Conservation (phyloP, 345 rosid genomes). For the Brassica juncea region DNA sequence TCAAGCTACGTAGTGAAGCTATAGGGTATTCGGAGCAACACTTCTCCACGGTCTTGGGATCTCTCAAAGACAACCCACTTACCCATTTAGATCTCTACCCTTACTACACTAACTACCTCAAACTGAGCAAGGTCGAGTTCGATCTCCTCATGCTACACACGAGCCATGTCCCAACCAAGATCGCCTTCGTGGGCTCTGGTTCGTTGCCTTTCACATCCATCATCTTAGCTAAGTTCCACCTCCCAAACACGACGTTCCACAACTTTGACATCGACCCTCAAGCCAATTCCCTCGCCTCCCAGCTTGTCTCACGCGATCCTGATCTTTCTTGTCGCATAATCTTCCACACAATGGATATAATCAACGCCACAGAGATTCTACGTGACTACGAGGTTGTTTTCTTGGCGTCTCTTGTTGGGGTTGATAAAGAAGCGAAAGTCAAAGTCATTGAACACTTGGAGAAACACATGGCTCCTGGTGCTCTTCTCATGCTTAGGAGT, state of each 20-base stretch:
- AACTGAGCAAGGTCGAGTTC: slow-evolving; percentile 6
- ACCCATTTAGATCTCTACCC: slow-evolving; percentile 6
- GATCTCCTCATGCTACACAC: slow-evolving; percentile 12
- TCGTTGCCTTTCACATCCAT: slow-evolving; percentile 7
- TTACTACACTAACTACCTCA: slow-evolving; percentile 8
- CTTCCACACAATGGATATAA: slow-evolving; percentile 6
- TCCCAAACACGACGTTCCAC: slow-evolving; percentile 8
- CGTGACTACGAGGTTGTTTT: slow-evolving; percentile 8
- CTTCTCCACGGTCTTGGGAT: neutral
- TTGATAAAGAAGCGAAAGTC: slow-evolving; percentile 1
- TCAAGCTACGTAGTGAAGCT: slow-evolving; percentile 11
- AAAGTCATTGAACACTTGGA: slow-evolving; percentile 13
- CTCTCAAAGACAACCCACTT: slow-evolving; percentile 4
- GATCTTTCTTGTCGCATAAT: neutral
- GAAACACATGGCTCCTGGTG: slow-evolving; percentile 9
- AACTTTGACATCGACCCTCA: slow-evolving; percentile 6
- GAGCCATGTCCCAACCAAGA: slow-evolving; percentile 16
- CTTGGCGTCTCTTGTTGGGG: slow-evolving; percentile 10
- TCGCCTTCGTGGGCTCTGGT: slow-evolving; percentile 6
- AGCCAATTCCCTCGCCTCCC: slow-evolving; percentile 6
- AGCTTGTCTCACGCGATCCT: neutral
- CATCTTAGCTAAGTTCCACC: slow-evolving; percentile 4
- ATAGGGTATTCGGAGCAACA: slow-evolving; percentile 1
- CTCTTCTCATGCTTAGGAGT: slow-evolving; percentile 10
- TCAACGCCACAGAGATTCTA: slow-evolving; percentile 1